Base-by-base conservation (phyloP, 2,329 filamentous ascomycete species). In the Paecilomyces variotii region DNA sequence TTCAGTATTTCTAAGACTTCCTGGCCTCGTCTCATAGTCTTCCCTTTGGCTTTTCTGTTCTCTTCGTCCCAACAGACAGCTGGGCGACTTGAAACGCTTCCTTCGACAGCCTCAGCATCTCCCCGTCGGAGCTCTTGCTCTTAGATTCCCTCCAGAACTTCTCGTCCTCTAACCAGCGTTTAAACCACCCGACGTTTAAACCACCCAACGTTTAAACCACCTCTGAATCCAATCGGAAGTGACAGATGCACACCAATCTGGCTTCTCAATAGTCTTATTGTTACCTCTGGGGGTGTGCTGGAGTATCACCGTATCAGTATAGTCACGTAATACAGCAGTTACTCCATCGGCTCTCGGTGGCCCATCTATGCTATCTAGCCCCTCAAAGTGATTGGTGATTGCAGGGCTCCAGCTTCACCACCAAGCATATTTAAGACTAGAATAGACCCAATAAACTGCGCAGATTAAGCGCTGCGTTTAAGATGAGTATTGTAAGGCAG, bases 101-200 rank as follows among this genome's bases (percentile, higher is more conserved):
- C 30, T 63, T 52, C 0, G 61, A 65, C 26, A 60, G 30, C 28
- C 57, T 59, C 9, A 65, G 4, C 58, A 61, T 64, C 30, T 61
- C 63, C 6, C 35, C 32, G 50, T 67, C 62, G 1, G 64, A 68
- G 3, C 58, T 59, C 34, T 56, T 60, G 26, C 60, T 67, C 50
- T 55, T 53, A 58, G 66, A 65, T 12, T 32, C 53, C 24, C 45
- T 19, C 58, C 59, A 60, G 3, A 62, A 59, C 34, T 52, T 45
- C 24, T 67, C 66, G 26, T 67, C 66, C 9, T 53, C 57, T 26
- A 59, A 19, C 58, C 60, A 67, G 19, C 35, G n/a, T 12, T 27
- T 24, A 56, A 62, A 53, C 62, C 63, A 64, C 24, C 57, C n/a
- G n/a, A n/a, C n/a, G n/a, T n/a, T n/a, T n/a, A n/a, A n/a, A n/a